These are phyloP conservation scores for Penicillium lividum DNA, from an alignment of 495 filamentous ascomycete genomes.

Conservation along the genomic window DNA sequence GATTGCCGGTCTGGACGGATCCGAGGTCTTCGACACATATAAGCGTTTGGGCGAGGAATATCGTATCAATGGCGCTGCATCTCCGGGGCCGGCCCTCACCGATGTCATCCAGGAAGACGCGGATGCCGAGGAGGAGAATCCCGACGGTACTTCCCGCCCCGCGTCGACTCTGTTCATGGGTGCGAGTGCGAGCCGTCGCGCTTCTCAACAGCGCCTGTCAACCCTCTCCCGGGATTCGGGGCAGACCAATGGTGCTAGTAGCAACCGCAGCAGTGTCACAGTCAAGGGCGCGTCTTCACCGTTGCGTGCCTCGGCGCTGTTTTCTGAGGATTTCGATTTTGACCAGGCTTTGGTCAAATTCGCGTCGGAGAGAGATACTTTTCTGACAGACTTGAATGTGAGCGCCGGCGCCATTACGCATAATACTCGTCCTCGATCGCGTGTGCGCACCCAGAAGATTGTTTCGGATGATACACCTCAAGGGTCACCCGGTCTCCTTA, in stretches of 20 bases:
- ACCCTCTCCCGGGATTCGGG: conserved; percentile 62
- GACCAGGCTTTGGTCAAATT: conserved; percentile 91
- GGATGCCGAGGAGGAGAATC: conserved; percentile 57
- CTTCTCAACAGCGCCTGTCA: conserved; percentile 67
- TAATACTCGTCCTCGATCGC: conserved; percentile 68
- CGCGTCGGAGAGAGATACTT: conserved; percentile 88
- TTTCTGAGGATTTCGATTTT: conserved; percentile 76
- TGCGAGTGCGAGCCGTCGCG: conserved; percentile 53
- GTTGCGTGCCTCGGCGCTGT: conserved; percentile 34
- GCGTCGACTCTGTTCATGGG: conserved; percentile 47
- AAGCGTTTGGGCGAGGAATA: conserved; percentile 56
- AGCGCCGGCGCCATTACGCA: conserved; percentile 79
- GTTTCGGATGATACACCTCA: conserved; percentile 67
- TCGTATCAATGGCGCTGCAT: conserved; percentile 42
- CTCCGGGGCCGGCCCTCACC: conserved; percentile 59
- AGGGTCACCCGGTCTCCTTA: conserved; percentile 44
- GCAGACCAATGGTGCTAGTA: conserved; percentile 61
- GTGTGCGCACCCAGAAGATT: conserved; percentile 78
- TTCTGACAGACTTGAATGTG: conserved; percentile 88
- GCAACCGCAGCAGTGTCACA: conserved; percentile 87
- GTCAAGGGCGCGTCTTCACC: conserved; percentile 62
- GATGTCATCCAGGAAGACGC: conserved; percentile 83
- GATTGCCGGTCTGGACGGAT: conserved; percentile 88
- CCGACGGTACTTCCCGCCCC: conserved; percentile 45
- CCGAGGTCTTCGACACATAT: conserved; percentile 50